Percentiles rank a stretch among this genome's conserved stretches.
Conservation (phyloP, 2,329 filamentous ascomycete genomes). For the Colletotrichum costaricense region DNA sequence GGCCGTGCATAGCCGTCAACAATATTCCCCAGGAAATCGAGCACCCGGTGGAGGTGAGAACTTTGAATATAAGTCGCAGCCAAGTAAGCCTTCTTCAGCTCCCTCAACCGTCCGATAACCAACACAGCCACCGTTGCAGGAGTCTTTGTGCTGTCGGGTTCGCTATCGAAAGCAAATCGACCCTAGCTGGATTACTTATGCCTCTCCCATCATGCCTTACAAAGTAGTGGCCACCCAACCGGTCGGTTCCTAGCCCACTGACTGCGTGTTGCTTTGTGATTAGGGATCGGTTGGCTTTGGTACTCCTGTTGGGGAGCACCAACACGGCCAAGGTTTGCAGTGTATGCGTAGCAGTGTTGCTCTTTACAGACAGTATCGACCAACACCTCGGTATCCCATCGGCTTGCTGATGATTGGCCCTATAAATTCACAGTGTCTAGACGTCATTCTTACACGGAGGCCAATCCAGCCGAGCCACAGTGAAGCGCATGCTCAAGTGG, state of each 20-base stretch:
- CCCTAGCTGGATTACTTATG: neutral
- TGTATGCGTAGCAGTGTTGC: neutral
- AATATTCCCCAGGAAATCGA: neutral
- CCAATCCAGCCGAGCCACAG: neutral
- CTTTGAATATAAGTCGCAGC: neutral
- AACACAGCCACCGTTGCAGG: slow-evolving; percentile 5
- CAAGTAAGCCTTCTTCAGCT: neutral
- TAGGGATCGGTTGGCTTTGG: neutral
- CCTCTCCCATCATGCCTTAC: neutral
- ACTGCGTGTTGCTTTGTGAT: neutral
- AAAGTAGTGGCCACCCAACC: neutral
- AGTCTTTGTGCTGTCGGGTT: neutral
- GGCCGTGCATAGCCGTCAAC: neutral
- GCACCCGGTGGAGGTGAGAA: slow-evolving; percentile 3
- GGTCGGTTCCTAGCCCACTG: neutral
- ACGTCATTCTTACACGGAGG: neutral
- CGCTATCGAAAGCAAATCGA: neutral
- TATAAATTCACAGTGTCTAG: neutral
- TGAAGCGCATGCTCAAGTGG: neutral
- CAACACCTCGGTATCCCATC: neutral
- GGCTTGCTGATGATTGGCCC: neutral
- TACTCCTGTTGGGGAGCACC: neutral
- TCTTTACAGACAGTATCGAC: neutral
- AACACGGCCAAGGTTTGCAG: neutral
- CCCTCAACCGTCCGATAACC: neutral